Base-by-base conservation (phyloP, 1,284 basidiomycete species). In the Vanrija humicola region DNA sequence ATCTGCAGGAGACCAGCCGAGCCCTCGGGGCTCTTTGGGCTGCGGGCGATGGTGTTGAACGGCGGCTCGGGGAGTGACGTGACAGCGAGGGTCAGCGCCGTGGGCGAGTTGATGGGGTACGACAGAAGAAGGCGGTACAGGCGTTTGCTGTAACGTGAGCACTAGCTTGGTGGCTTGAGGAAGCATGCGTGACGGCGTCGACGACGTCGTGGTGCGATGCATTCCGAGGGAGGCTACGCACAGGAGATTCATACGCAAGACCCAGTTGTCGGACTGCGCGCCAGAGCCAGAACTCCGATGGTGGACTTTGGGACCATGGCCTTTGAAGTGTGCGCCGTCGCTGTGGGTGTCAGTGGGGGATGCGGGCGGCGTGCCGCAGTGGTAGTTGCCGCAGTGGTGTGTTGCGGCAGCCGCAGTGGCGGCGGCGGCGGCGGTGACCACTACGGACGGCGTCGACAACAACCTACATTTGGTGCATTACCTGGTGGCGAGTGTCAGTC, bases 241-340 rank as follows among this genome's bases (percentile, higher is more conserved):
- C 73, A 75, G 46, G 4, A 66, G 65, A 49, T 75, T 75, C 64
- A 69, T 71, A 16, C 64, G 65, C 14, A 74, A 56, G 1, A 75
- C 70, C 73, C 73, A 75, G 57, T 73, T 74, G 51, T 74, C 72
- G 3, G 59, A 38, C 47, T 52, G 46, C 9, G 47, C 45, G 51
- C 55, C 18, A 40, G 52, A 47, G 50, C 54, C 46, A 60, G 56
- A 38, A 55, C 51, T n/a, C 56, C 47, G 18, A 59, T 42, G 19
- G 34, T 55, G 50, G 5, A 50, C 45, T 42, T 57, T 61, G 1
- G 52, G 55, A 3, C 52, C 50, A 34, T 34, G 34, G 38, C 52
- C 61, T 52, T 72, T 74, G 70, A 75, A 75, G 52, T 74, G 68
- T 0, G 62, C 66, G 8, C 43, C 50, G 48, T 56, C 56, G 38